Percentiles rank a stretch among this genome's conserved stretches.
phyloP scores from a whole-genome alignment of 1,284 basidiomycete genomes.

The Irpex sp. region DNA sequence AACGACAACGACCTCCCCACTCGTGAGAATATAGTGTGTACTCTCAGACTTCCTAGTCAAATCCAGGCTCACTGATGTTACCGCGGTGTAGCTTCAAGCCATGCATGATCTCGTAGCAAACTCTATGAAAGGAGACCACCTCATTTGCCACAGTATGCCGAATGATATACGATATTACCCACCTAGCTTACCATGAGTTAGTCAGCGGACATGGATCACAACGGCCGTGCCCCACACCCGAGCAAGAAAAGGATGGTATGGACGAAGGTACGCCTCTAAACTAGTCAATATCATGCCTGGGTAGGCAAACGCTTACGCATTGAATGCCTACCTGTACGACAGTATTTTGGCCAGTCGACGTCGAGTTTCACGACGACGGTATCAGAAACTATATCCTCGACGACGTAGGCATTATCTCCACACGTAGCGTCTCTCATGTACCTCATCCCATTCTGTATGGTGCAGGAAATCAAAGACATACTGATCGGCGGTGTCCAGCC shows the following conservation, averaged over 20 bases:
- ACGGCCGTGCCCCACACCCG: constrained; percentile 10
- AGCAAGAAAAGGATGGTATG: constrained; percentile 19
- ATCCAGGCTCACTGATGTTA: not conserved
- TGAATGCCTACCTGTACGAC: not conserved
- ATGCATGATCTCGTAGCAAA: constrained; percentile 19
- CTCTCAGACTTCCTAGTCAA: too few species aligned
- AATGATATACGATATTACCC: not conserved
- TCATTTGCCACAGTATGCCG: constrained; percentile 22
- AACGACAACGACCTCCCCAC: constrained; percentile 14
- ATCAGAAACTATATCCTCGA: constrained; percentile 12
- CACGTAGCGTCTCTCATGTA: not conserved
- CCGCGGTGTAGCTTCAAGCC: constrained; percentile 11
- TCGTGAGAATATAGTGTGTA: constrained; percentile 19
- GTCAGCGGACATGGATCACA: constrained; percentile 25
- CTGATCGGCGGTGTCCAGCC: constrained; percentile 17
- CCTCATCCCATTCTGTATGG: not conserved
- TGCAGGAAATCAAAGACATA: constrained; percentile 16
- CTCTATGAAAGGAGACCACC: constrained; percentile 18
- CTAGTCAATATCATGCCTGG: too few species aligned
- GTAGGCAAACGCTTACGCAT: not conserved
- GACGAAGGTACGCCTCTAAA: constrained; percentile 20
- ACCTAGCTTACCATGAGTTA: not conserved
- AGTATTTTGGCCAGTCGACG: constrained; percentile 16
- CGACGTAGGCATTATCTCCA: constrained; percentile 8
- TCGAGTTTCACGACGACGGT: not conserved